Base-by-base conservation (phyloP, 1,284 basidiomycete species). In the Naganishia sp. region DNA sequence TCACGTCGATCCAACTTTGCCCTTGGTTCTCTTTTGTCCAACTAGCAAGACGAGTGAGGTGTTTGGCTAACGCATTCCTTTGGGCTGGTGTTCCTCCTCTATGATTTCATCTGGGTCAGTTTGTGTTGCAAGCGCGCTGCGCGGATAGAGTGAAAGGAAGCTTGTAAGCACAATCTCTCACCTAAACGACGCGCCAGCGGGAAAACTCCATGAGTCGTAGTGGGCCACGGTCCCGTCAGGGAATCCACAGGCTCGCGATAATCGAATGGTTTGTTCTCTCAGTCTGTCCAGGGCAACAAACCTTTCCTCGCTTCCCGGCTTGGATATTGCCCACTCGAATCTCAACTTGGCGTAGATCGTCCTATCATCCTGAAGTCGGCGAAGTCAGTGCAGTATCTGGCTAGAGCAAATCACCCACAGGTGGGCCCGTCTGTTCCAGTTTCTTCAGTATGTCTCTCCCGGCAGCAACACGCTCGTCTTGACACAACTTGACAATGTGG, bases 401-500 rank as follows among this genome's bases (percentile, higher is more conserved):
- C 7, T 35, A 49, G 11, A 18, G 17, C 13, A 49, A 6, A 7
- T 71, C 73, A 25, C 47, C 70, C 55, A 76, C 76, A 0, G 74
- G 73, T 66, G 21, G 68, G 52, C 6, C 67, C 39, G 32, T 65
- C 35, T 2, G 72, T 70, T 71, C 73, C 25, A 74, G 69, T 46
- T 62, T 63, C 7, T 55, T 61, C 15, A 78, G 65, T 11, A 77
- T 72, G 31, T 66, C 52, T 39, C 71, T 61, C 23, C 75, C 75
- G 18, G 73, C 69, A 50, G 70, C 71, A 70, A 75, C 72, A 0
- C 72, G 72, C 6, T 71, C 67, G 28, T 72, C 70, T 45, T 75
- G 75, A 64, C 73, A 76, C 11, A 76, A 58, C 60, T 77, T 77
- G 0, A 75, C 77, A 35, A 72, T 71, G 57, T 78, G 71, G 6